Evolutionary conservation across 2,329 filamentous ascomycete genomes (phyloP).

Genomic region (Arthrobotrys sinensis): DNA sequence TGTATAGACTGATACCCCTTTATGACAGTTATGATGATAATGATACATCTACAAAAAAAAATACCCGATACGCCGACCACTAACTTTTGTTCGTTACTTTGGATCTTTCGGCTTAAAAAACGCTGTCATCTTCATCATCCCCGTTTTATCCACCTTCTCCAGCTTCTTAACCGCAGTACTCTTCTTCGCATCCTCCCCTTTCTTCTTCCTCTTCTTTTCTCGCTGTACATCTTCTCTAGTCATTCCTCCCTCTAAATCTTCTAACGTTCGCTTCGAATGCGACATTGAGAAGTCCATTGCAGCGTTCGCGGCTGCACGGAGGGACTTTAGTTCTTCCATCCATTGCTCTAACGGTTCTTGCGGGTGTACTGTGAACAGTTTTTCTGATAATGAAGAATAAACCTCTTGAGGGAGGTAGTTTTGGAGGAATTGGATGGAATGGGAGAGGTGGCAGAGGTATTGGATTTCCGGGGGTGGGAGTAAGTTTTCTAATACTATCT

Average conservation of each 20-base stretch:
- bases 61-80: background rate
- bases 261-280: constrained; percentile 73
- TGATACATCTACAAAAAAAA: background rate
- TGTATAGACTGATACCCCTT: background rate
- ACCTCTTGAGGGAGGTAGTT: constrained; percentile 36
- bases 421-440: constrained; percentile 54
- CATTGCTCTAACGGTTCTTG: constrained; percentile 47
- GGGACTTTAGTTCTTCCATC: constrained; percentile 43
- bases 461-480: constrained; percentile 48
- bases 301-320: constrained; percentile 76
- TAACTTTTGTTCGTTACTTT: background rate
- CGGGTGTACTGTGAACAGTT: constrained; percentile 13
- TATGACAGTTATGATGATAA: background rate
- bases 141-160: constrained; percentile 89
- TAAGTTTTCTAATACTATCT: constrained; percentile 24
- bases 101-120: constrained; percentile 82
- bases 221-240: constrained; percentile 70
- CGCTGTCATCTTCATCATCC: constrained; percentile 97
- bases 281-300: constrained; percentile 78
- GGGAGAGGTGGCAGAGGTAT: constrained; percentile 31
- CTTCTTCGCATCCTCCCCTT: constrained; percentile 89
- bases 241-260: constrained; percentile 78
- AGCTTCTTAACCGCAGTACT: constrained; percentile 83
- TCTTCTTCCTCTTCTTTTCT: constrained; percentile 87
- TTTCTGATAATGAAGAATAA: constrained; percentile 16